Evolutionary conservation across 176 grass and related monocot species (phyloP).

Genomic region (Rhynchospora breviuscula): DNA sequence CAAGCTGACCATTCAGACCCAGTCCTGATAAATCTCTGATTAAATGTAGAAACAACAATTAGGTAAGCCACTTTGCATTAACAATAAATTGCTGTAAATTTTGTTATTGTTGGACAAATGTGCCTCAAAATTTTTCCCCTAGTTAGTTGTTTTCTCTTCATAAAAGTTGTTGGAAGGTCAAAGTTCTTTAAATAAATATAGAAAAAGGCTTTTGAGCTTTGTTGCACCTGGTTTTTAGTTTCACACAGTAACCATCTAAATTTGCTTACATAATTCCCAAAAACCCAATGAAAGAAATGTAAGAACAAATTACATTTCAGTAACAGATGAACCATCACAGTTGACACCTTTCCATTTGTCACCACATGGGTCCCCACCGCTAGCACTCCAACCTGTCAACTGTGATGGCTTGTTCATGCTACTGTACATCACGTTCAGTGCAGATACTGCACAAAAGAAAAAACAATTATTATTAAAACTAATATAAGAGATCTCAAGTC

Average conservation of each 20-base stretch:
- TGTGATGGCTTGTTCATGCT: constrained; percentile 68
- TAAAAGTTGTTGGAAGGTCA: not conserved
- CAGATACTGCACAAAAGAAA: constrained; percentile 41
- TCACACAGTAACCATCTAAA: not conserved
- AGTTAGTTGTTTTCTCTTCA: not conserved
- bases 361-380: constrained; percentile 73
- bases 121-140: not conserved
- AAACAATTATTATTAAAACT: not conserved
- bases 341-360: constrained; percentile 60
- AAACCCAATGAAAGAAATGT: not conserved
- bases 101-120: not conserved
- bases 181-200: not conserved
- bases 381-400: constrained; percentile 50
- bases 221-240: not conserved
- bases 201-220: not conserved
- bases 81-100: not conserved
- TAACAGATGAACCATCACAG: constrained; percentile 72
- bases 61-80: not conserved
- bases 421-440: constrained; percentile 73
- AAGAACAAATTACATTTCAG: constrained; percentile 57
- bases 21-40: constrained; percentile 69
- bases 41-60: constrained; percentile 21
- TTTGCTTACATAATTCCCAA: not conserved
- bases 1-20: constrained; percentile 56
- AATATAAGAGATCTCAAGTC: not conserved